Evolutionary conservation across 2,329 filamentous ascomycete species (phyloP), one percentile per base, ranked within the genome.

Genomic region (Fusarium anthophilum): DNA sequence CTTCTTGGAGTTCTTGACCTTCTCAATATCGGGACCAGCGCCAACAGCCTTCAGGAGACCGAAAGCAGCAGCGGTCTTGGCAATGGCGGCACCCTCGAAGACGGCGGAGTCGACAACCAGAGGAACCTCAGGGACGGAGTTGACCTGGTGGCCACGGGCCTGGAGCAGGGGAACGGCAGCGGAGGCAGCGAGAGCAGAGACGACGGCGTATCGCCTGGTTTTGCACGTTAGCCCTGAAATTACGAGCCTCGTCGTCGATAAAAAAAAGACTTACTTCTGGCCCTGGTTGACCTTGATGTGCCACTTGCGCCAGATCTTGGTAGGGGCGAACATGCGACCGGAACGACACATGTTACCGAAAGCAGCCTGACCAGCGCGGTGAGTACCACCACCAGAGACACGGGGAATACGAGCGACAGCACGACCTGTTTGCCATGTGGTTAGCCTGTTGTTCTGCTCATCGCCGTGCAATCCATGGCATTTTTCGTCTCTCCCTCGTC

Each of bases 281-380:
- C 93, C 93, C 87, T 97, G 91, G 91, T 97, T 98, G 92, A 99
- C 91, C 95, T 98, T 98, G 91, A 98, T 91, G 91, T 99, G 96
- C 97, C 96, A 99, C 91, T 98, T 98, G 87, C 96, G 92, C 97
- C 96, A 99, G 89, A 98, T 93, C 93, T 99, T 99, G 88, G 96
- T 99, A 80, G 96, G 96, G 81, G 96, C 96, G 89, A 99, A 99
- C 96, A 99, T 99, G 89, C 96, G 96, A 90, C 97, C 96, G 85
- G 96, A 98, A 87, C 96, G 95, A 90, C 96, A 99, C 95, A 96
- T 95, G 94, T 99, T 99, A 94, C 96, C 96, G 88, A 98, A 99
- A 81, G 96, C 96, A 87, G 96, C 96, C 91, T 99, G 96, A 90
- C 96, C 96, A 84, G 96, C 96, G 91, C 96, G 96, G 93, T 99